phyloP scores from a whole-genome alignment of 148 eudicot genomes.

The Vaccinium myrtillus region DNA sequence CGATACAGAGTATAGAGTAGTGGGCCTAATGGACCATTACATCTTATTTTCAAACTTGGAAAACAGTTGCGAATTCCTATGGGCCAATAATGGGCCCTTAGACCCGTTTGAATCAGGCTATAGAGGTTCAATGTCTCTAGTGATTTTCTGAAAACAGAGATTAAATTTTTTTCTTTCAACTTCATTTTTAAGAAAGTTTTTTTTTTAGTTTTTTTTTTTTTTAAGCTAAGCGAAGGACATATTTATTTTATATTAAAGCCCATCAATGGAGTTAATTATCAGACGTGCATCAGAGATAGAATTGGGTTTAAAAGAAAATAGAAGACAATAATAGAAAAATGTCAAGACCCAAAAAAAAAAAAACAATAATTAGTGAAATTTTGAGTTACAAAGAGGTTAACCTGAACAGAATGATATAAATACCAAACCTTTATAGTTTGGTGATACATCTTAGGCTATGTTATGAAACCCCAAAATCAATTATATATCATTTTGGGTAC shows the following conservation, averaged over 20 bases:
- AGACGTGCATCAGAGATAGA: background rate
- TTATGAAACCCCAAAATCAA: slow-evolving; percentile 11
- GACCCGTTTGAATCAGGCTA: background rate
- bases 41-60: background rate
- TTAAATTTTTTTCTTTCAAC: too few species aligned
- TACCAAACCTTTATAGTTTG: slow-evolving; percentile 4
- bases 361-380: background rate
- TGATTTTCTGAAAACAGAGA: background rate
- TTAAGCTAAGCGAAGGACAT: too few species aligned
- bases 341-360: background rate
- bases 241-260: background rate
- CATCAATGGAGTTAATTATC: background rate
- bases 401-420: background rate
- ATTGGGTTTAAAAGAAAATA: background rate
- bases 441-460: background rate
- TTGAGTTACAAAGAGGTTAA: background rate
- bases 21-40: background rate
- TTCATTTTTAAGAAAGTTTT: too few species aligned
- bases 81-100: background rate
- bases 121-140: background rate
- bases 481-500: slow-evolving; percentile 12
- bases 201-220: too few species aligned
- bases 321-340: background rate
- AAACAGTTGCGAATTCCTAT: background rate
- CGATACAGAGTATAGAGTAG: background rate